Evolutionary conservation across 257 asterid genomes (phyloP), one percentile per base, ranked within the genome.

Genomic region (Rhazya stricta): DNA sequence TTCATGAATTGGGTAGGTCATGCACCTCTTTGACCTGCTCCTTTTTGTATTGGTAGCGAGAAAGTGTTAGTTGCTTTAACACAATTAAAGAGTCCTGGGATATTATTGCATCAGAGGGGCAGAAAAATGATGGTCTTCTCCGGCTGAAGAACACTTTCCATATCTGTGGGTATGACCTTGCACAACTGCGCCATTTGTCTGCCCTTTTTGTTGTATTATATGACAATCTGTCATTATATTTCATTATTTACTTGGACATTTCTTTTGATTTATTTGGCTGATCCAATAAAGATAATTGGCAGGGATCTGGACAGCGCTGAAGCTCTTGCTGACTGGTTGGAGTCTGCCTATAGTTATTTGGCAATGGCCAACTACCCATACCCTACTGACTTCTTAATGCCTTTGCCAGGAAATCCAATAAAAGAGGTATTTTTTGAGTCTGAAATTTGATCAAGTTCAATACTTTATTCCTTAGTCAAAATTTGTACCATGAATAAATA

Each of bases 301-400:
- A 94, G 98, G 89, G 86, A 87, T 72, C 89, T 94, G 66, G 86
- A 88, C 75, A 94, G 87, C 73, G 79, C 86, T 60, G 90, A 81
- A 58, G 96, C 83, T 78, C 91, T 94, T 70, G 80, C 86, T 50
- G 74, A 81, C 58, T 94, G 98, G 98, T 83, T 94, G 77, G 85
- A 83, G 0, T 82, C 90, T 12, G 97, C 97, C 68, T 94, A 94
- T 86, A 89, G 98, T 80, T 91, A 90, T 81, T 79, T 94, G 89
- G 97, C 96, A 16, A 94, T 94, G 98, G 88, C 80, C 29, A 72
- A 94, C 86, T 94, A 94, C 82, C 98, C 98, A 11, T 91, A 91
- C 81, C 93, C 97, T 48, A 73, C 97, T 25, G 93, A 84, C 80
- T 94, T 94, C 84, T 71, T 94, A 75, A 94, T 92, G 97, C 97